Base-by-base conservation (phyloP, 2,329 filamentous ascomycete species). In the Calonectria pseudoturangicola region DNA sequence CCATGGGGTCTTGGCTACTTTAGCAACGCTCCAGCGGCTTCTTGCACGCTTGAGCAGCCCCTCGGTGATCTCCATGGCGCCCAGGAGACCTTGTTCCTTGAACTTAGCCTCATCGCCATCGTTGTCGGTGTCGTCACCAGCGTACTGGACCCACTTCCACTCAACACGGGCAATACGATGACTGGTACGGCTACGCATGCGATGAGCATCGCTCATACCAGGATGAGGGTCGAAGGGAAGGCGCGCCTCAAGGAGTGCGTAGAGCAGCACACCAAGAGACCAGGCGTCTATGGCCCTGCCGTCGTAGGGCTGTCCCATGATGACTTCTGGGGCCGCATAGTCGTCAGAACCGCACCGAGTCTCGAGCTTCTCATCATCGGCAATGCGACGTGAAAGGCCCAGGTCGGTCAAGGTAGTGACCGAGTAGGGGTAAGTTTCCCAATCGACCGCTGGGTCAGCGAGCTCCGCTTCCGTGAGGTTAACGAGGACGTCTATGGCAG, bases 341-440 rank as follows among this genome's bases (percentile, higher is more conserved):
- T 99, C 97, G 84, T 98, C 97, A 48, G 94, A 98, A 39, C 97
- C 97, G 83, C 97, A 99, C 12, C 97, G 92, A 2, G 96, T 98
- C 73, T 94, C 94, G n/a, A 99, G 89, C 73, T 96, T 93, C 76
- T 97, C 95, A 66, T 95, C 95, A 74, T 95, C 93, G 18, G 95
- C 91, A 47, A 98, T 94, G 43, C 94, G 93, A 68, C 96, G 91
- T 3, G 95, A 97, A 15, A 99, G 91, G 16, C 97, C 97, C 15
- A 99, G 89, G 82, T 99, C 97, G 18, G 96, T 97, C 50, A 99
- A 89, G 2, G 95, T 98, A 69, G 96, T 91, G 66, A 98, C 90
- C 2, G 96, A 94, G 80, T 95, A 91, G 12, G 95, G 94, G 79
- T 98, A 95, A 0, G 88, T 92, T 56, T 89, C 87, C 89, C 95